phyloP scores from a whole-genome alignment of 495 filamentous ascomycete species.

The Penicillium cataractarum region DNA sequence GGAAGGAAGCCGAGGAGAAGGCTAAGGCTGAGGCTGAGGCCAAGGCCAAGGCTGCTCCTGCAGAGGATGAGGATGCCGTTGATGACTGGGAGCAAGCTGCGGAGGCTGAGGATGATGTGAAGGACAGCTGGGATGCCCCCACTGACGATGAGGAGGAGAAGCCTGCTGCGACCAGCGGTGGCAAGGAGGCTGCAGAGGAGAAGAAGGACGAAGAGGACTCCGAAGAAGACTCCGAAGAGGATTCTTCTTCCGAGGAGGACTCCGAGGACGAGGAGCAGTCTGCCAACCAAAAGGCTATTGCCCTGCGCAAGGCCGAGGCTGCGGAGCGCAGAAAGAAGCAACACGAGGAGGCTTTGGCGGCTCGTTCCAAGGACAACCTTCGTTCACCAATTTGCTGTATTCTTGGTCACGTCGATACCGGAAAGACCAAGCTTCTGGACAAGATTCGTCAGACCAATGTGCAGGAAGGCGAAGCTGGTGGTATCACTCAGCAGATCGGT shows the following conservation, averaged over 20 bases:
- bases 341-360: conserved; percentile 89
- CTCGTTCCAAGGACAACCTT: conserved; percentile 90
- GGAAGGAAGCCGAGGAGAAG: conserved; percentile 66
- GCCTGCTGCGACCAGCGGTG: conserved; percentile 28
- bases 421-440: conserved; percentile 98
- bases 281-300: conserved; percentile 67
- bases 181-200: conserved; percentile 33
- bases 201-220: conserved; percentile 33
- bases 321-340: conserved; percentile 86
- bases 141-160: conserved; percentile 73
- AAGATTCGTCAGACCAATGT: conserved; percentile 99
- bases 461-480: conserved; percentile 98
- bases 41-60: conserved; percentile 58
- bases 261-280: conserved; percentile 71
- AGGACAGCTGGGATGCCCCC: conserved; percentile 93
- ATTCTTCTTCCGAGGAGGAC: conserved; percentile 58
- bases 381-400: conserved; percentile 99
- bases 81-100: conserved; percentile 92
- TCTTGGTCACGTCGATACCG: conserved; percentile 99
- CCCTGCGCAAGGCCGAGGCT: conserved; percentile 81
- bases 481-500: conserved; percentile 99
- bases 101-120: conserved; percentile 76
- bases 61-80: conserved; percentile 60
- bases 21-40: conserved; percentile 64
- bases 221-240: conserved; percentile 52